Evolutionary conservation across 2,329 filamentous ascomycete species (phyloP), one percentile per base, ranked within the genome.

Genomic region (Aaosphaeria pasadenensis): DNA sequence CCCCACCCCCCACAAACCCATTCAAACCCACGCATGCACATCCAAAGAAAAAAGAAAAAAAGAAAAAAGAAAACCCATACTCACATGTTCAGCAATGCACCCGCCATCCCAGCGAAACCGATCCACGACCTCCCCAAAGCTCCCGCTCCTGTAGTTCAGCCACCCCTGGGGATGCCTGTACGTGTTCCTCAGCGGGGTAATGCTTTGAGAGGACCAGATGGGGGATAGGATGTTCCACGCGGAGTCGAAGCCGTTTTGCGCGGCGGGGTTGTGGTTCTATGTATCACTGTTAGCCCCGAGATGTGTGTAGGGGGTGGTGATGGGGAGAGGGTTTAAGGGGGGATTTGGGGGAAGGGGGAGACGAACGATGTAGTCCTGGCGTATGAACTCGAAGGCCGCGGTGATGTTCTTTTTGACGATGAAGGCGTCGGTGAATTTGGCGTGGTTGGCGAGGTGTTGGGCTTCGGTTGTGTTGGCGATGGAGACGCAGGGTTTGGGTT

Each of bases 1-100:
- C 17, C 17, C 17, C 17, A 24, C 17, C 17, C 17, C 17, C 17
- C n/a, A n/a, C n/a, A n/a, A n/a, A n/a, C n/a, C n/a, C n/a, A n/a
- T n/a, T n/a, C n/a, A n/a, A n/a, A n/a, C n/a, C n/a, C n/a, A n/a
- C n/a, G n/a, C n/a, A n/a, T n/a, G n/a, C n/a, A n/a, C n/a, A n/a
- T n/a, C n/a, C n/a, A n/a, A n/a, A n/a, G n/a, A n/a, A n/a, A n/a
- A n/a, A n/a, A n/a, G n/a, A n/a, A n/a, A n/a, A n/a, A n/a, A n/a
- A n/a, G 17, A 24, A 24, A 24, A 24, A 24, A 24, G 17, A n/a
- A n/a, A n/a, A n/a, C n/a, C 24, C 4, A 6, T 28, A 64, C 62
- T 59, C 49, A 60, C 62, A 53, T 67, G 63, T 45, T 66, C 64
- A 52, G 50, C 63, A 43, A 67, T 65, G 39, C 64, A 67, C 6